Base-by-base conservation (phyloP, 2,329 filamentous ascomycete genomes). In the Boeremia exigua region DNA sequence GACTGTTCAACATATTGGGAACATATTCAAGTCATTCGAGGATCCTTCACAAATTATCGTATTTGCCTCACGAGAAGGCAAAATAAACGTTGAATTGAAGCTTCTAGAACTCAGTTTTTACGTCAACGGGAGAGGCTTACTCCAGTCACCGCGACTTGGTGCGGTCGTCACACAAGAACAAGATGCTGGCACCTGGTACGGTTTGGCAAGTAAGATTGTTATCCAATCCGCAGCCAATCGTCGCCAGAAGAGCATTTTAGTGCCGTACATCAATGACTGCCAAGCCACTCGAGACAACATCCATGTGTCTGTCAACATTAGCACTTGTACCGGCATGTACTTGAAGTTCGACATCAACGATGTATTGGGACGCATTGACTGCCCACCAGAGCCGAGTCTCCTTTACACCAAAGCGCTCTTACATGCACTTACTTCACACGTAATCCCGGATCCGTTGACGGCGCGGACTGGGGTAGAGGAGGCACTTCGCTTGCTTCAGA, bases 391-490 rank as follows among this genome's bases (percentile, higher is more conserved):
- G 40, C 83, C 84, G 0, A 67, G 67, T 0, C 70, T 86, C 0
- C 71, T 86, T 0, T 87, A 86, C 51, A 75, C 75, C 1, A 88
- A 86, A 61, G 86, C 85, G 0, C 69, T 80, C 4, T 68, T 86
- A 1, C 87, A 90, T 63, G 87, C 86, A 0, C 71, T 80, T 4
- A 90, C 87, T 0, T 87, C 86, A 0, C 84, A 81, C 29, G 62
- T 81, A 0, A 32, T 89, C 0, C 81, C 84, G 0, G 88, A 90
- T 63, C 71, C 77, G 0, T 75, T 90, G 0, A 89, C 86, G 0
- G 74, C 79, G 0, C 77, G 80, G 0, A 89, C 85, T 0, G 88
- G 88, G 0, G 81, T 79, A 0, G 87, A 90, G 63, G 86, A 88
- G 67, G 81, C 85, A 0, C 55, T 86, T 0, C 70, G 78, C 2